Percentiles rank a stretch among this genome's conserved stretches.
Conservation (phyloP, 306 rosid genomes). For the Astragalus glycyphyllos region DNA sequence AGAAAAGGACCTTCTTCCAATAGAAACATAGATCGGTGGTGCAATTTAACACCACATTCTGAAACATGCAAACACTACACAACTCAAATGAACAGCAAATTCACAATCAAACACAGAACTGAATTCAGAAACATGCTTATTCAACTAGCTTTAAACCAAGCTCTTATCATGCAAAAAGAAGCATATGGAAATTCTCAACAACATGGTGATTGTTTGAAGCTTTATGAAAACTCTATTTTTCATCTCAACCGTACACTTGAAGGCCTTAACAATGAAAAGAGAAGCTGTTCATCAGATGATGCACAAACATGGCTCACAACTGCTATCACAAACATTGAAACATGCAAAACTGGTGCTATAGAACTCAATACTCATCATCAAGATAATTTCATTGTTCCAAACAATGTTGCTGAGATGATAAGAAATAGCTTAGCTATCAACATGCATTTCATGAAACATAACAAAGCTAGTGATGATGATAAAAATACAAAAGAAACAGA, state of each 20-base stretch:
- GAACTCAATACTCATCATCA: constrained; percentile 57
- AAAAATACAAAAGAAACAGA: background rate
- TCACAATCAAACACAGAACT: constrained; percentile 45
- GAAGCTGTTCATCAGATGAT: constrained; percentile 51
- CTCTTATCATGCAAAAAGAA: constrained; percentile 42
- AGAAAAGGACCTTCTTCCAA: constrained; percentile 37
- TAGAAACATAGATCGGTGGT: constrained; percentile 66
- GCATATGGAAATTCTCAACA: constrained; percentile 28
- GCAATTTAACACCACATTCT: constrained; percentile 79
- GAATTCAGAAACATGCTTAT: constrained; percentile 54
- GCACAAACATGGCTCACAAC: constrained; percentile 93
- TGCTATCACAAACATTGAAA: constrained; percentile 70
- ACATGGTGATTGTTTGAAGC: constrained; percentile 64
- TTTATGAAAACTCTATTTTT: constrained; percentile 53
- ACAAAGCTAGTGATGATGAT: background rate
- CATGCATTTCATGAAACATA: constrained; percentile 39
- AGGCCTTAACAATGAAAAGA: constrained; percentile 37
- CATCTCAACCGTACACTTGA: constrained; percentile 64
- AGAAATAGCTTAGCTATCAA: constrained; percentile 80
- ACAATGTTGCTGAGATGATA: constrained; percentile 70
- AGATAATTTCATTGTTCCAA: constrained; percentile 43
- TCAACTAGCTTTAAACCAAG: constrained; percentile 56
- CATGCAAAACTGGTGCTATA: constrained; percentile 59
- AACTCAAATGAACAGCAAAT: constrained; percentile 31
- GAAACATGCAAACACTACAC: constrained; percentile 58